Evolutionary conservation across 352 stramenopile species (phyloP).

Genomic region (Detonula confervacea): DNA sequence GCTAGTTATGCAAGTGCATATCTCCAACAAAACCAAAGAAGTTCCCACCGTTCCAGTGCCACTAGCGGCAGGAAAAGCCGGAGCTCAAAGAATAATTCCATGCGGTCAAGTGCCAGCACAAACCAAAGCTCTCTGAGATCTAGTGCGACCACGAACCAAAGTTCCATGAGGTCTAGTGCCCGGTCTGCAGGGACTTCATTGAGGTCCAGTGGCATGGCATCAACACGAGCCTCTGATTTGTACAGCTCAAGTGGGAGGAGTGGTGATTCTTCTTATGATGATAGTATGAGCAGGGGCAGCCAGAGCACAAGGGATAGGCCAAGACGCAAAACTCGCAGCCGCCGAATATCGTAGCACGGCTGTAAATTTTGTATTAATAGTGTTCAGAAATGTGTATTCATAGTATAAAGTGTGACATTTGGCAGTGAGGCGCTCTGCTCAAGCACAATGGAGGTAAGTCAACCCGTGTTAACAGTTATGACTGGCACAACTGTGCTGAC

Average conservation of each 20-base stretch:
- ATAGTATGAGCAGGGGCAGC: background rate
- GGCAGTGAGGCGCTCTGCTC: no score
- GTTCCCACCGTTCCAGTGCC: background rate
- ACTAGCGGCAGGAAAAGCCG: background rate
- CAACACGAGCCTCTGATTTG: background rate
- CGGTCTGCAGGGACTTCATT: background rate
- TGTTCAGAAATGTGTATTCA: no score
- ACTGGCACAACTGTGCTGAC: no score
- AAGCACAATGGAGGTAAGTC: no score
- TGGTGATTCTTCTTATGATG: background rate
- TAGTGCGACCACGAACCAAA: background rate
- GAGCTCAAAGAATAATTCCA: background rate
- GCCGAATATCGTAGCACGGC: no score
- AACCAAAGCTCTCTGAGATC: background rate
- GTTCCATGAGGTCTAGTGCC: background rate
- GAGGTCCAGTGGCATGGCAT: background rate
- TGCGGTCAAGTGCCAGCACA: no score
- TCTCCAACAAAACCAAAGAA: no score
- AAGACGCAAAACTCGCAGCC: no score
- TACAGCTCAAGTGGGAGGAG: background rate
- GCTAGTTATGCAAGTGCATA: background rate
- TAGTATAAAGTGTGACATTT: no score
- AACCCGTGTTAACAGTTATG: no score
- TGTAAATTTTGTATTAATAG: no score
- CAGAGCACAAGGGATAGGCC: constrained; percentile 1